Evolutionary conservation across 805 yeast species (phyloP), one percentile per base, ranked within the genome.

Genomic region (Schwanniomyces occidentalis): DNA sequence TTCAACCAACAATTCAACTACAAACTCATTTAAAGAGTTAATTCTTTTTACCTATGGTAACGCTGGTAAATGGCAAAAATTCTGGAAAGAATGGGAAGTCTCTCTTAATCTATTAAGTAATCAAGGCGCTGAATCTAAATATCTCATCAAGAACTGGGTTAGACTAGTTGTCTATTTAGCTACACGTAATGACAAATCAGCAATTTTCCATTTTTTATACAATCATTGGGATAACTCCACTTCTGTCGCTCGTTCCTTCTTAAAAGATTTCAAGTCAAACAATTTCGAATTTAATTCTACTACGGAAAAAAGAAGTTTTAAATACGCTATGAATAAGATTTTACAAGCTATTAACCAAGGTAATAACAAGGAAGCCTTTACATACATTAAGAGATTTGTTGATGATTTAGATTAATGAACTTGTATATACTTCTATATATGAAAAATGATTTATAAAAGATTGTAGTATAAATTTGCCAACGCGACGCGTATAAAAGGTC

Each of bases 21-120:
- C 53, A 4, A 34, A 41, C 4, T 49, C 60, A 8, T 51, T 63
- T 26, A 46, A 51, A 22, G 73, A 68, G 35, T 48, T 62, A n/a
- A 42, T 57, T 5, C 52, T 68, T 25, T 56, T 54, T 31, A 53
- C 63, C 1, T 63, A 60, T 35, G 74, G 73, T 3, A 65, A 64
- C 33, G 56, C 66, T 8, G 58, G 59, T 8, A 50, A 61, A 20
- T 68, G 72, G 71, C 37, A 36, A 3, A 35, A 46, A 28, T 68
- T 68, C 47, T 68, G 74, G 74, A 35, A 38, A 7, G 51, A 59
- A 30, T 68, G 73, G 73, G 54, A 65, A 12, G 32, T 35, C 2
- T 43, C 51, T 15, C 33, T 41, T 34, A 42, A 45, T 24, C 36
- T 46, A 15, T 28, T 38, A 24, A 26, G 29, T 20, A 25, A 18